Conservation (phyloP, 495 filamentous ascomycete species). For the Penicillium daleae region DNA sequence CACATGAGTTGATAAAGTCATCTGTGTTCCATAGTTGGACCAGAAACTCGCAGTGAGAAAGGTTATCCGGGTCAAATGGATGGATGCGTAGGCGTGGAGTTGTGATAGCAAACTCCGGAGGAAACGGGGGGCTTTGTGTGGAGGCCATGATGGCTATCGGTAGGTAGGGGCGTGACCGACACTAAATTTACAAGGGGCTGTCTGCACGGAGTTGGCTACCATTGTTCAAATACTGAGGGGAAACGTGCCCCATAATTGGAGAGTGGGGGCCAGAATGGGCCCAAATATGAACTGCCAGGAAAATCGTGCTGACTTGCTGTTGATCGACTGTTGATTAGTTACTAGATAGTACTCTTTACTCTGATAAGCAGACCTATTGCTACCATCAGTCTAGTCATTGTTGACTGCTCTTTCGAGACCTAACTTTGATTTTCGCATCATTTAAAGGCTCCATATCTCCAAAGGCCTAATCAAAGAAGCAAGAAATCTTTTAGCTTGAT, state of each 20-base stretch:
- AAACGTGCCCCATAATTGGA: neutral
- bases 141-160: neutral
- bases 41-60: constrained; percentile 40
- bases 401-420: neutral
- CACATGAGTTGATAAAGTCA: constrained; percentile 29
- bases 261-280: neutral
- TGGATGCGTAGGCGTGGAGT: constrained; percentile 40
- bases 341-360: neutral
- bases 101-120: constrained; percentile 31
- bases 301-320: neutral
- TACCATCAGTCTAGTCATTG: neutral
- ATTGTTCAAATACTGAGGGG: neutral
- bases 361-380: no score
- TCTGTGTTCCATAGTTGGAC: constrained; percentile 41
- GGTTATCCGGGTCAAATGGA: constrained; percentile 31
- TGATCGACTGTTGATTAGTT: neutral
- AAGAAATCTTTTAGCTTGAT: no score
- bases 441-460: no score
- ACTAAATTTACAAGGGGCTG: neutral
- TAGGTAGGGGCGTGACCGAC: neutral
- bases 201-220: neutral
- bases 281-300: neutral
- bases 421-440: neutral
- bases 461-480: no score
- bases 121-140: constrained; percentile 13